A percentile compares a stretch with the other conserved stretches of the same genome.
phyloP scores from a whole-genome alignment of 2,329 filamentous ascomycete species.

The Leptographium galeiforme region DNA sequence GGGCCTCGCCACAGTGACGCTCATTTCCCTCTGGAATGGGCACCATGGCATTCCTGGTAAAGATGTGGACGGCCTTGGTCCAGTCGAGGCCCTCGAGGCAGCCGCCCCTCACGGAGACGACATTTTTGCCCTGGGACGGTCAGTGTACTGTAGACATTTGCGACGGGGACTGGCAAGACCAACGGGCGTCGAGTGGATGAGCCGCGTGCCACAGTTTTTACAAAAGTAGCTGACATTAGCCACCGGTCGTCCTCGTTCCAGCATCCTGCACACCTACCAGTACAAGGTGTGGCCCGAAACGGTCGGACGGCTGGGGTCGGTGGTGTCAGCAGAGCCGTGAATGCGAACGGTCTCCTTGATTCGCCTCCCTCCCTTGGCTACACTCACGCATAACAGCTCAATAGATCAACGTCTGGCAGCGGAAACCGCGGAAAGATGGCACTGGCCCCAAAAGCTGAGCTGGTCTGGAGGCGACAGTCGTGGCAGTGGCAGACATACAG shows the following conservation, averaged over 20 bases:
- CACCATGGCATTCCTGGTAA: conserved; percentile 53
- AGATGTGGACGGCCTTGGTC: conserved; percentile 50
- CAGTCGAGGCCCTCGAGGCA: conserved; percentile 52
- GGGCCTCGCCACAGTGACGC: conserved; percentile 39
- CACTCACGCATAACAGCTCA: conserved; percentile 43
- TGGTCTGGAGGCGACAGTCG: conserved; percentile 12
- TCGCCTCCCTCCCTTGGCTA: too few species aligned
- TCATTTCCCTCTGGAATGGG: conserved; percentile 54
- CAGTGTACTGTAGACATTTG: not conserved
- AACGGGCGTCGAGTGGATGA: conserved; percentile 48
- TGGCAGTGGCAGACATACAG: conserved; percentile 14
- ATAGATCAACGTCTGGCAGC: conserved; percentile 32
- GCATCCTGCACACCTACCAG: conserved; percentile 28
- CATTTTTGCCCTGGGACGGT: conserved; percentile 33
- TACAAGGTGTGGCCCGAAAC: conserved; percentile 42
- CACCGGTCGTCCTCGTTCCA: not conserved
- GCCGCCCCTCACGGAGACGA: conserved; percentile 53
- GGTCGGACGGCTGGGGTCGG: conserved; percentile 35
- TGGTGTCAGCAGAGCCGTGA: not conserved
- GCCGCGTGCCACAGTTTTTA: conserved; percentile 48
- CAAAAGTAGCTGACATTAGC: conserved; percentile 44
- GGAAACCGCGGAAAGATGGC: conserved; percentile 57
- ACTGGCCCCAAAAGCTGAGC: conserved; percentile 48
- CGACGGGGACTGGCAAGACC: not conserved
- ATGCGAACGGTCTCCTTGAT: not conserved